Conservation (phyloP, 257 asterid genomes). For the Catharanthus roseus region DNA sequence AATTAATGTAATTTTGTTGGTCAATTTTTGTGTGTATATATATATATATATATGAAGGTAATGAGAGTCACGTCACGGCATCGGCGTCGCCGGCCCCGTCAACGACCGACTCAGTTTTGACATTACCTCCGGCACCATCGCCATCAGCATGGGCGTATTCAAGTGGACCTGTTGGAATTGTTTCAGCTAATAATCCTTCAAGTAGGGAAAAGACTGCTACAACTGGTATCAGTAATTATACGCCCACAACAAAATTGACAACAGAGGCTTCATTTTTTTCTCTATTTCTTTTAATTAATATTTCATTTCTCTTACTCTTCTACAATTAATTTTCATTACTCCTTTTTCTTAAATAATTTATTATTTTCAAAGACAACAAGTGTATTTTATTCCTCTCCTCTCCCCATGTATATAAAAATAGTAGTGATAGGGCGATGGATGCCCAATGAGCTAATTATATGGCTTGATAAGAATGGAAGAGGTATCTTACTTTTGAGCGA, state of each 20-base stretch:
- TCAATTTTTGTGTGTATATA: too few species aligned
- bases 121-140: constrained; percentile 12
- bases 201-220: not conserved
- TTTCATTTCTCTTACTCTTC: not conserved
- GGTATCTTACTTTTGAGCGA: too few species aligned
- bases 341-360: not conserved
- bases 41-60: too few species aligned
- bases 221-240: not conserved
- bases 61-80: not conserved
- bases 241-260: too few species aligned
- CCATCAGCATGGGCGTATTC: constrained; percentile 2
- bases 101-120: not conserved
- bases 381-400: too few species aligned
- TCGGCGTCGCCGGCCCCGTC: not conserved
- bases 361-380: not conserved
- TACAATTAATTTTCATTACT: too few species aligned
- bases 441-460: too few species aligned
- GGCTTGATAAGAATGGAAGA: too few species aligned
- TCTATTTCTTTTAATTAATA: not conserved
- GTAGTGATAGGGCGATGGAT: too few species aligned
- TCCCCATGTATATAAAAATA: too few species aligned
- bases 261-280: not conserved
- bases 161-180: not conserved
- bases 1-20: too few species aligned
- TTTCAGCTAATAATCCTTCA: not conserved